Conservation (phyloP, 176 grass and related monocot species). For the Alopecurus myosuroides region DNA sequence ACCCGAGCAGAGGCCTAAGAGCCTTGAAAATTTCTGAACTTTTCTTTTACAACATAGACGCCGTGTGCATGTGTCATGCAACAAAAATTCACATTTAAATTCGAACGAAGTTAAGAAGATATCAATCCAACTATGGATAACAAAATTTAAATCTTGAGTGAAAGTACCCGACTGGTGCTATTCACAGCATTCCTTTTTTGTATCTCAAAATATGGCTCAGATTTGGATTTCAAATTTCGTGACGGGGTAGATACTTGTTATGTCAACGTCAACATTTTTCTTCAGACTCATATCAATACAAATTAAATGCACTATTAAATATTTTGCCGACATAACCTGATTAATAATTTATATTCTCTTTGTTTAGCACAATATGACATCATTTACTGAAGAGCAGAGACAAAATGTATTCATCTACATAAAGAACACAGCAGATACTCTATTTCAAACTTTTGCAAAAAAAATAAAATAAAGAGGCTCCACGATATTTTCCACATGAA, state of each 20-base stretch:
- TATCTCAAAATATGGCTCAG: neutral
- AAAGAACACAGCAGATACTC: neutral
- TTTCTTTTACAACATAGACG: neutral
- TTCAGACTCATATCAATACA: neutral
- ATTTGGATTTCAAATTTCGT: neutral
- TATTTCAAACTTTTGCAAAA: neutral
- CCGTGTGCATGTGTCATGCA: neutral
- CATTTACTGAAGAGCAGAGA: neutral
- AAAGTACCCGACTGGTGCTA: neutral
- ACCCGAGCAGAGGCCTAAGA: neutral
- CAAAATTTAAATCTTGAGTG: neutral
- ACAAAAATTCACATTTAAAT: neutral
- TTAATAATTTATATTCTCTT: neutral
- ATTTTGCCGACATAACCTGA: neutral
- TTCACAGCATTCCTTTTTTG: neutral
- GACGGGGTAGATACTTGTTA: neutral
- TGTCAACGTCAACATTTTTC: neutral
- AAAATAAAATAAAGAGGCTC: neutral
- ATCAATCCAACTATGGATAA: neutral
- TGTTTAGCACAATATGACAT: slow-evolving; percentile 1
- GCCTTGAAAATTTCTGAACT: neutral
- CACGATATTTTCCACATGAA: neutral
- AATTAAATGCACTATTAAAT: neutral
- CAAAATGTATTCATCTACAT: neutral
- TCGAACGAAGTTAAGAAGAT: neutral